Base-by-base conservation (phyloP, 208 protist genomes). In the Trypanosoma grayi region DNA sequence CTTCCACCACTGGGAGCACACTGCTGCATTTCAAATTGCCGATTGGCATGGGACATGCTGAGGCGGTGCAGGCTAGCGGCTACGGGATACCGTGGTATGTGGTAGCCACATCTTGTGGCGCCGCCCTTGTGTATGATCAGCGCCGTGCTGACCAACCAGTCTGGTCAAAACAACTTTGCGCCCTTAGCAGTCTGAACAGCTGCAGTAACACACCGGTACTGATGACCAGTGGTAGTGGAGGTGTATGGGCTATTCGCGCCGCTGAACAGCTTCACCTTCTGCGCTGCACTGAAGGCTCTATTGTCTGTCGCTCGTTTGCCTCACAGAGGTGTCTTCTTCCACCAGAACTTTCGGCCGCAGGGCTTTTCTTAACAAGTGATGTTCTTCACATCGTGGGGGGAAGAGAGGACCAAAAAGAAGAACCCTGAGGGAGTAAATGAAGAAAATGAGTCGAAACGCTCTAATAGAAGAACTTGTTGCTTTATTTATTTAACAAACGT, bases 111-210 rank as follows among this genome's bases (percentile, higher is more conserved):
- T 14, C 11, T 33, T 47, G 54, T n/a, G 63, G 63, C 31, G 53
- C 34, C 1, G 54, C 53, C 33, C 28, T 57, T 30, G 14, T 70
- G 46, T 62, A 70, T 52, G 63, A 70, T 41, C 25, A 45, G 54
- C 63, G 63, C n/a, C 54, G 54, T 18, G 34, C 36, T 22, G 63
- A 51, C n/a, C 3, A 57, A 20, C 63, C 63, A 9, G 13, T 70
- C n/a, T 70, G 63, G 54, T 54, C 51, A 20, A 31, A 36, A 33
- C 9, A 5, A 9, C 43, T 68, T 0, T 37, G 40, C 5, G 40
- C 6, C 13, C n/a, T 13, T 8, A 33, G 20, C 39, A 33, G 13
- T 34, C 20, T 27, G 14, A 40, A 25, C 1, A 51, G n/a, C 18
- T 34, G 34, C 30, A 30, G 10, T 40, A 20, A 27, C 27, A 22